Evolutionary conservation across 23 red algal genomes (phyloP).

Genomic region (Gracilariopsis chorda): DNA sequence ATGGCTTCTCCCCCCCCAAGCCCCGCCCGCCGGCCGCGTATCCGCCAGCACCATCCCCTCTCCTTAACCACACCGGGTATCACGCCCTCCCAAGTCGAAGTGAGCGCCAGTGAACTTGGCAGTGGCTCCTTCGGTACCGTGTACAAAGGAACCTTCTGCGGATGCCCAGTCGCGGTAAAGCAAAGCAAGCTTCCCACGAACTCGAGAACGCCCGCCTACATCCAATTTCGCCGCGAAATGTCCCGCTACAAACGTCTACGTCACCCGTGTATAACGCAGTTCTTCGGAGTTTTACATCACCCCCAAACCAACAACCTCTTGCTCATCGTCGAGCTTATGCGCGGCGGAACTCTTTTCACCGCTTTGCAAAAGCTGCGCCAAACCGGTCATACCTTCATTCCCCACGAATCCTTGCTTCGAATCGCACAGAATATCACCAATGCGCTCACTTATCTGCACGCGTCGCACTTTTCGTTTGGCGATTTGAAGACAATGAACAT

Average conservation of each 20-base stretch:
- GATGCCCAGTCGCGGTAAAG: slow-evolving; percentile 74
- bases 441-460: slow-evolving; percentile 48
- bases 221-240: slow-evolving; percentile 54
- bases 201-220: background rate
- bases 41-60: too few relatives aligned
- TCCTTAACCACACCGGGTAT: too few relatives aligned
- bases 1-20: too few relatives aligned
- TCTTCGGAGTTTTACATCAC: slow-evolving; percentile 13
- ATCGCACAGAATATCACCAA: slow-evolving; percentile 15
- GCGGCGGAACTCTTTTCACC: slow-evolving; percentile 38
- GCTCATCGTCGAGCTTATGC: slow-evolving; percentile 73
- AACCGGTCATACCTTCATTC: background rate
- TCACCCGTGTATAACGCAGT: slow-evolving; percentile 64
- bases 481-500: slow-evolving; percentile 66
- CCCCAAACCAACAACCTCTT: slow-evolving; percentile 17
- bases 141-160: slow-evolving; percentile 18
- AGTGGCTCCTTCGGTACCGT: slow-evolving; percentile 70
- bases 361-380: background rate
- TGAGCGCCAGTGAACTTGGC: slow-evolving; percentile 21
- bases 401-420: background rate
- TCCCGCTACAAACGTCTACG: slow-evolving; percentile 24
- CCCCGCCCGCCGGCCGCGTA: too few relatives aligned
- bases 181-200: background rate
- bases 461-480: slow-evolving; percentile 29
- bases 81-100: background rate